Conservation (phyloP, 2,329 filamentous ascomycete species). For the Microsporum audouinii region DNA sequence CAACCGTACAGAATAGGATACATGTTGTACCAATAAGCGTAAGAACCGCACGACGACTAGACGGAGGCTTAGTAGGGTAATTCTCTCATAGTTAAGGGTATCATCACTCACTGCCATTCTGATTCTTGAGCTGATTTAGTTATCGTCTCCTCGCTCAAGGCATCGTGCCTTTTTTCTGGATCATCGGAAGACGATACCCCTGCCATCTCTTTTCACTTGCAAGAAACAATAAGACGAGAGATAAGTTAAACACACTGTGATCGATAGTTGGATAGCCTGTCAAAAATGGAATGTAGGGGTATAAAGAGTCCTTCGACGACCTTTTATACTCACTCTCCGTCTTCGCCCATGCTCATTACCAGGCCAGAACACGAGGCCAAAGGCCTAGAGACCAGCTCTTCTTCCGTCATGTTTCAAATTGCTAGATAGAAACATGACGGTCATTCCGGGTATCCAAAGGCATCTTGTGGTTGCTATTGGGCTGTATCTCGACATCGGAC, state of each 20-base stretch:
- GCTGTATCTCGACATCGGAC: neutral
- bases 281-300: no score
- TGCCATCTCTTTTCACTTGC: neutral
- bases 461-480: neutral
- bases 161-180: neutral
- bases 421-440: neutral
- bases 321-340: no score
- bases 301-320: no score
- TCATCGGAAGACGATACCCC: neutral
- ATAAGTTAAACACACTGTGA: no score
- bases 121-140: neutral
- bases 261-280: no score
- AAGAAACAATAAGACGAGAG: neutral
- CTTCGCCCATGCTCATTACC: no score
- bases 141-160: neutral
- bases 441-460: neutral
- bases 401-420: no score
- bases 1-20: constrained; percentile 28
- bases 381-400: no score
- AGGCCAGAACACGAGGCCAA: no score
- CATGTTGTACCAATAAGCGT: constrained; percentile 23
- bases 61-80: neutral
- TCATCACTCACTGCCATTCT: neutral
- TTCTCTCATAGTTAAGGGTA: neutral
- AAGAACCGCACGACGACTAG: constrained; percentile 7